phyloP scores from a whole-genome alignment of 345 rosid genomes.

The Kandelia obovata region DNA sequence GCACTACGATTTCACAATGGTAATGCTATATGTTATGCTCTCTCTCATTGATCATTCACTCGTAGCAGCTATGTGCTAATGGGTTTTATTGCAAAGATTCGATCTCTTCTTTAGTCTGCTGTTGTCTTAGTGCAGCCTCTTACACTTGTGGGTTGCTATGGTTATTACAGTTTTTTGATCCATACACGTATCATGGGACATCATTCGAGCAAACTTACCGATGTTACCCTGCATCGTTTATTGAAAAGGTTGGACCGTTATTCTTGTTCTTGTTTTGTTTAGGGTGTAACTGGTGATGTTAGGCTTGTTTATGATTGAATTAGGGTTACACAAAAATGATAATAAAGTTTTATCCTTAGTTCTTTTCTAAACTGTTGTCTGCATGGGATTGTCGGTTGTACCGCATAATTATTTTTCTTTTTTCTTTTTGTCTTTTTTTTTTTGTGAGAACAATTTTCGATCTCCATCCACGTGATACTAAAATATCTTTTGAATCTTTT shows the following conservation, averaged over 20 bases:
- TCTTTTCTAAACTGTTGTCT: too few species aligned
- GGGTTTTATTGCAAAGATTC: background rate
- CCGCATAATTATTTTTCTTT: too few species aligned
- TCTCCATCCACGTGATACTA: constrained; percentile 3
- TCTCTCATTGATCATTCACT: too few species aligned
- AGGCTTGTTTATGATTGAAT: too few species aligned
- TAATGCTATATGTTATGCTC: too few species aligned
- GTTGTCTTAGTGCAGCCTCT: background rate
- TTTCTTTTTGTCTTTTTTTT: background rate
- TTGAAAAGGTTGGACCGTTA: constrained; percentile 67
- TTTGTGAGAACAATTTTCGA: background rate
- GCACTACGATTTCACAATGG: too few species aligned
- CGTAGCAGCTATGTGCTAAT: too few species aligned
- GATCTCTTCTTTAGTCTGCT: background rate
- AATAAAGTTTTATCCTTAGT: too few species aligned
- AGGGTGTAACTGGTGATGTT: background rate
- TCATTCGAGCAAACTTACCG: constrained; percentile 95
- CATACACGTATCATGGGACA: constrained; percentile 85
- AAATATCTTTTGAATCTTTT: constrained; percentile 12
- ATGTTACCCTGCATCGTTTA: constrained; percentile 96
- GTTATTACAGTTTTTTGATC: constrained; percentile 65
- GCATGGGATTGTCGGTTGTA: too few species aligned
- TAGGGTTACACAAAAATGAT: too few species aligned
- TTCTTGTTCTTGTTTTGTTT: background rate
- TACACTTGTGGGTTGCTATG: background rate